Evolutionary conservation across 108 stramenopile genomes (phyloP).

Genomic region (Fistulifera solaris): DNA sequence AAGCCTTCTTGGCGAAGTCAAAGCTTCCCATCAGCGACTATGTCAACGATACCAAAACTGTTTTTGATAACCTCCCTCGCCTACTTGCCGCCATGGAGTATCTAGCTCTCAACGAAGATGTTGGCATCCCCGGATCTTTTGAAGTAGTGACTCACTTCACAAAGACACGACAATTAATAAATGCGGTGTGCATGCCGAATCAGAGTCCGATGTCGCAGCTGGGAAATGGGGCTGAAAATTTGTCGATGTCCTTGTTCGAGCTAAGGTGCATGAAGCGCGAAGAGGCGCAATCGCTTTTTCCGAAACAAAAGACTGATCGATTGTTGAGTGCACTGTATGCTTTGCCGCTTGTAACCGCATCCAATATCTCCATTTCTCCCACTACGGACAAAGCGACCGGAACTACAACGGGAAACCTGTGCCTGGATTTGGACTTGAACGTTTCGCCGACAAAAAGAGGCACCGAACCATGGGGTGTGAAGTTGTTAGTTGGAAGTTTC

Average conservation of each 20-base stretch:
- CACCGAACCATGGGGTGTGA: conserved; percentile 13
- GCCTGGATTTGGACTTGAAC: conserved; percentile 11
- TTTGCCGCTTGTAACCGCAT: not conserved
- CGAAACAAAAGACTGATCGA: not conserved
- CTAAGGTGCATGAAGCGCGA: not conserved
- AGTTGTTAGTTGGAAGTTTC: conserved; percentile 30
- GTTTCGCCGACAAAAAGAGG: conserved; percentile 1
- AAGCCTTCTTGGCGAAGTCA: conserved; percentile 74
- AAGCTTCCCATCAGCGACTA: conserved; percentile 95
- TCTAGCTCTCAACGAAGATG: conserved; percentile 56
- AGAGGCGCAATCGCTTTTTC: not conserved
- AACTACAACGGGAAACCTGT: conserved; percentile 19
- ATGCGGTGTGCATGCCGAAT: conserved; percentile 20
- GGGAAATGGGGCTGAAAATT: not conserved
- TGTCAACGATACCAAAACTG: conserved; percentile 90
- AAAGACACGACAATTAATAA: conserved; percentile 27
- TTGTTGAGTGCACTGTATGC: not conserved
- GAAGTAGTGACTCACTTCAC: conserved; percentile 42
- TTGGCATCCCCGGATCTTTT: conserved; percentile 37
- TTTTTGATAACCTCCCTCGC: conserved; percentile 92
- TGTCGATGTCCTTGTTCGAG: not conserved
- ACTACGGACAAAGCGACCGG: conserved; percentile 17
- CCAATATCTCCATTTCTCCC: conserved; percentile 3
- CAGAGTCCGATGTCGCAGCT: conserved; percentile 1
- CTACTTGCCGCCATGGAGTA: conserved; percentile 95